Evolutionary conservation across 2,329 filamentous ascomycete species (phyloP), one percentile per base, ranked within the genome.

Genomic region (Monilinia vaccinii-corymbosi): DNA sequence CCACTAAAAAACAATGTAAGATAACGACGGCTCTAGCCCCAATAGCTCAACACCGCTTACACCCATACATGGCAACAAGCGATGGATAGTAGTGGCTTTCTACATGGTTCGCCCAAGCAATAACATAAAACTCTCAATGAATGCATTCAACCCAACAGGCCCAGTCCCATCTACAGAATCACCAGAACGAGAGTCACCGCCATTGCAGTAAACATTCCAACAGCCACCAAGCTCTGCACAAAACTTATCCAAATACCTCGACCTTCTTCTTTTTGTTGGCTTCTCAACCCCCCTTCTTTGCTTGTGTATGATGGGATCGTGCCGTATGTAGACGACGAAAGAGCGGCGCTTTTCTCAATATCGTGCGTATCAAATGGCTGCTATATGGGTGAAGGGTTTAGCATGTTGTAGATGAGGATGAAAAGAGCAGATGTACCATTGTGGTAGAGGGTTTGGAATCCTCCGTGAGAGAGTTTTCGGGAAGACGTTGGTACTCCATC

Each of bases 131-230:
- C 25, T 21, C 31, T 8, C n/a, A 16, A 16, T 31, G 42, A 16
- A 16, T 31, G 42, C 21, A 21, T 32, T 32, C 3, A 14, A 34
- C 9, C 2, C 18, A 31, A 44, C 8, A 32, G 2, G n/a, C 13
- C 11, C 28, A 7, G 32, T 6, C 7, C 13, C 25, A n/a, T 53
- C 38, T 53, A 53, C 21, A 57, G 28, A 21, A 59, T 28, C 2
- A 52, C 56, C 31, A 59, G 14, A 45, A 53, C 38, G 13, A 59
- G 16, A 42, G 32, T 45, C 14, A 53, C 48, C 9, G 36, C 56
- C 48, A 59, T 59, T 25, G 31, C 38, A 21, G 56, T 59, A 16
- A 59, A 53, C 28, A 59, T 32, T 6, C 56, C 38, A n/a, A 59
- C 56, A 25, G 56, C 56, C 5, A 59, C 38, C n/a, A 59, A 18